Conservation (phyloP, 1,284 basidiomycete species). For the Leccinum pachyderme region DNA sequence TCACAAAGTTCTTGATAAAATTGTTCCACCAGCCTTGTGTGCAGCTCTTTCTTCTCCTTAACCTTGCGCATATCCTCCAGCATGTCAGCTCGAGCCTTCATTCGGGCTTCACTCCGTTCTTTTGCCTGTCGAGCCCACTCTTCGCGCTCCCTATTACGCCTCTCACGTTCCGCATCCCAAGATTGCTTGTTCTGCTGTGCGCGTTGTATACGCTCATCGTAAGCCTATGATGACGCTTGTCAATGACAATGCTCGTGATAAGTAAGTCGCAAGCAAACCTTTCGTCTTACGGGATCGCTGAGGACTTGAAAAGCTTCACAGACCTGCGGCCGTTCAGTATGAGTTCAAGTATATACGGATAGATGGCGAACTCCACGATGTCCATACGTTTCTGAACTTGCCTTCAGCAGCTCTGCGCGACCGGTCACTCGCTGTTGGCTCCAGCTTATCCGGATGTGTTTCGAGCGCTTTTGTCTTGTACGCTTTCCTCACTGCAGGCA, state of each 20-base stretch:
- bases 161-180: conserved; percentile 43
- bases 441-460: conserved; percentile 66
- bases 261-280: conserved; percentile 38
- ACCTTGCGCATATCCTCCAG: conserved; percentile 27
- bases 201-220: conserved; percentile 44
- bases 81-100: conserved; percentile 32
- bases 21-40: conserved; percentile 40
- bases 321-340: conserved; percentile 31
- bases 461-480: conserved; percentile 60
- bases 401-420: conserved; percentile 51
- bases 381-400: conserved; percentile 46
- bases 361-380: conserved; percentile 25
- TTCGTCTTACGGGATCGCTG: conserved; percentile 53
- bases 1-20: conserved; percentile 52
- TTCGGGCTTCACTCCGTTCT: conserved; percentile 42
- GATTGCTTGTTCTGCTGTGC: conserved; percentile 29
- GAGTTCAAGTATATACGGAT: conserved; percentile 10
- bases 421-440: conserved; percentile 43
- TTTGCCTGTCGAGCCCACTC: conserved; percentile 58
- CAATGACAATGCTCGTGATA: not conserved
- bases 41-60: conserved; percentile 37
- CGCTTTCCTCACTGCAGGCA: conserved; percentile 52
- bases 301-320: conserved; percentile 44
- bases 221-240: conserved; percentile 42
- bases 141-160: conserved; percentile 54